A percentile compares a stretch with the other conserved stretches of the same genome.
phyloP scores from a whole-genome alignment of 1,284 basidiomycete species.

The Pisolithus thermaeus region DNA sequence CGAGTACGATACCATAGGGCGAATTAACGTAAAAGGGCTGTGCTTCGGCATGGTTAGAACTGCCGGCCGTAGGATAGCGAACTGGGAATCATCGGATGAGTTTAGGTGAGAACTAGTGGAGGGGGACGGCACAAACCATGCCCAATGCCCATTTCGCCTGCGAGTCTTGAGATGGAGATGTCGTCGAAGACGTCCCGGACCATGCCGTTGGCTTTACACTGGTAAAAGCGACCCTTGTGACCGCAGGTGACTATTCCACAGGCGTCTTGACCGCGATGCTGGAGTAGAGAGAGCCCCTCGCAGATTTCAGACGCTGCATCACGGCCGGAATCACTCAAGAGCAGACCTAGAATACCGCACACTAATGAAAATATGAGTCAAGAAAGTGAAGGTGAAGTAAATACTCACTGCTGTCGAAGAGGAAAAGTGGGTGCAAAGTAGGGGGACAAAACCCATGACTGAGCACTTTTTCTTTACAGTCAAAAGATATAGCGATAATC shows the following conservation, averaged over 20 bases:
- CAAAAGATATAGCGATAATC: no score
- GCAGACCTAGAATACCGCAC: constrained; percentile 87
- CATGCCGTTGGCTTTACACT: constrained; percentile 99
- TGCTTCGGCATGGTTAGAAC: constrained; percentile 95
- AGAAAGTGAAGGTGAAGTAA: neutral
- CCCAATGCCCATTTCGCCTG: constrained; percentile 96
- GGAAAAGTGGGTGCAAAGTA: neutral
- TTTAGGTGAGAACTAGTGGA: constrained; percentile 6
- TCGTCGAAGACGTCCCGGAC: constrained; percentile 96
- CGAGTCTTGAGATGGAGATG: constrained; percentile 69
- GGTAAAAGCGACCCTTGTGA: constrained; percentile 90
- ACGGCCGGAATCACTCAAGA: constrained; percentile 70
- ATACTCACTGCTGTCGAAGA: constrained; percentile 18
- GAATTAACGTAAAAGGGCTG: constrained; percentile 99
- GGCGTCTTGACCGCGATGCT: constrained; percentile 97
- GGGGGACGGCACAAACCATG: constrained; percentile 62
- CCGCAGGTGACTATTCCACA: constrained; percentile 98
- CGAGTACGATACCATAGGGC: constrained; percentile 97
- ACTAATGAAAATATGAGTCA: constrained; percentile 32
- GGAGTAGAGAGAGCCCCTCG: constrained; percentile 86
- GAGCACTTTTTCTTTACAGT: no score
- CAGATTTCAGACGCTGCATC: constrained; percentile 84
- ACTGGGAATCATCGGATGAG: constrained; percentile 44
- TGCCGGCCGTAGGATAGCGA: constrained; percentile 96
- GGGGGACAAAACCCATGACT: neutral